phyloP scores from a whole-genome alignment of 352 stramenopile species.

The Phytopythium ostracodes region DNA sequence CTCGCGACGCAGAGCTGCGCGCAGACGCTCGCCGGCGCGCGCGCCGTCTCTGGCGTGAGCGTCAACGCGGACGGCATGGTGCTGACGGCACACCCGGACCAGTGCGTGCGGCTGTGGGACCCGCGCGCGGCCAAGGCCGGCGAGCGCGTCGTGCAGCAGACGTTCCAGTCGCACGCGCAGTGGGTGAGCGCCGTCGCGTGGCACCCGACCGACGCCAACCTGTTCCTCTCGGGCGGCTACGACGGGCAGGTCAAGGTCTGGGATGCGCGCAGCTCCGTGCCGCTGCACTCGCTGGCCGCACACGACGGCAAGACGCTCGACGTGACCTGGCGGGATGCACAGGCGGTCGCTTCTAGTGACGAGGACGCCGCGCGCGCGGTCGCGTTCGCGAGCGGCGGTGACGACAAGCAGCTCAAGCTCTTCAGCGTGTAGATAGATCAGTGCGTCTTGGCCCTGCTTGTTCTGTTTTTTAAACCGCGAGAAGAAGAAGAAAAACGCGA shows the following conservation, averaged over 20 bases:
- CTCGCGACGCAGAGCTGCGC: conserved; percentile 63
- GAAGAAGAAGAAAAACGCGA: neutral
- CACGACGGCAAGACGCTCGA: conserved; percentile 74
- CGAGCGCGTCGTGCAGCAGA: conserved; percentile 72
- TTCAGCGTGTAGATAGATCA: conserved; percentile 64
- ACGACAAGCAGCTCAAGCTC: conserved; percentile 86
- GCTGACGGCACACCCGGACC: conserved; percentile 75
- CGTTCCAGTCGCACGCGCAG: conserved; percentile 81
- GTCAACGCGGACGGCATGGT: conserved; percentile 59
- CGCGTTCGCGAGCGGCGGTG: conserved; percentile 72
- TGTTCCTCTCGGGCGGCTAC: conserved; percentile 77
- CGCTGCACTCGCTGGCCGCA: conserved; percentile 68
- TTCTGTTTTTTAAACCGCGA: neutral
- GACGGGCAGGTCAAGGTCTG: conserved; percentile 81
- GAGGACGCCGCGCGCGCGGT: conserved; percentile 14
- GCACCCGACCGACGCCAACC: conserved; percentile 50
- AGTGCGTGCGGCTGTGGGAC: conserved; percentile 82
- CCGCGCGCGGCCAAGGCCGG: conserved; percentile 59
- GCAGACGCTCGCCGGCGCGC: conserved; percentile 73
- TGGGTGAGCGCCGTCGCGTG: conserved; percentile 80
- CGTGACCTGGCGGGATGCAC: conserved; percentile 50
- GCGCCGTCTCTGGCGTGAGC: conserved; percentile 68
- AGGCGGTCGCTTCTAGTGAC: conserved; percentile 9
- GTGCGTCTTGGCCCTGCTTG: neutral
- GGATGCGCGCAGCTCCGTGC: conserved; percentile 70